These are phyloP conservation scores for Silene coronaria DNA, from an alignment of 179 eudicot species.

Conservation along the genomic window DNA sequence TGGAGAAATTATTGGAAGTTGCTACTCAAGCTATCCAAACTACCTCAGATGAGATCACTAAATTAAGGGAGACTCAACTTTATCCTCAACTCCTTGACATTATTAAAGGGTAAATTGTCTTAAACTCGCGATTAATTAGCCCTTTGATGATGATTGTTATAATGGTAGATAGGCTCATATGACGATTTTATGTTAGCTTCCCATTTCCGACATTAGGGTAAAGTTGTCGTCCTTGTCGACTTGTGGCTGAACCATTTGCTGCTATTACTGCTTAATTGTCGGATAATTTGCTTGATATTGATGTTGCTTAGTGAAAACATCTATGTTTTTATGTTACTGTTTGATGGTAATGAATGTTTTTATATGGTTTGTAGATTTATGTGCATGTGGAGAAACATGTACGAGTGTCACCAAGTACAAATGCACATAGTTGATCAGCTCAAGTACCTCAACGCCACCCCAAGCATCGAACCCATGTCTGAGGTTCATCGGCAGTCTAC, in stretches of 20 bases:
- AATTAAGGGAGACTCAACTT: constrained; percentile 77
- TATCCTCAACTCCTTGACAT: constrained; percentile 90
- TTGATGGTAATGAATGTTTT: not conserved
- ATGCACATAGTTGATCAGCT: constrained; percentile 89
- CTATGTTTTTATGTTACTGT: too few species aligned
- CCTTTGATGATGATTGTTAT: not conserved
- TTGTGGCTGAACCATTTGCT: too few species aligned
- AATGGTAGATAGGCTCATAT: not conserved
- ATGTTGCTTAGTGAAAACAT: too few species aligned
- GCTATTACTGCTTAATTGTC: too few species aligned
- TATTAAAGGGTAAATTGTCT: constrained; percentile 59
- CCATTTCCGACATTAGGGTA: too few species aligned
- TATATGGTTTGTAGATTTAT: constrained; percentile 43
- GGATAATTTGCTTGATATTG: too few species aligned
- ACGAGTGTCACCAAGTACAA: constrained; percentile 91
- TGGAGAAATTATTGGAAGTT: constrained; percentile 71
- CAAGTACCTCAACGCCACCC: constrained; percentile 56
- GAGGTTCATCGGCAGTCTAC: constrained; percentile 86
- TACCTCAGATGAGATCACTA: constrained; percentile 75
- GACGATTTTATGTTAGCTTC: too few species aligned
- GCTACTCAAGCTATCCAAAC: constrained; percentile 79
- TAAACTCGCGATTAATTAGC: not conserved
- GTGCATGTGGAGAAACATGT: constrained; percentile 96
- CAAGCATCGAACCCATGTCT: constrained; percentile 67
- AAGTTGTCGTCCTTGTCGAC: too few species aligned